Percentiles rank a stretch among this genome's conserved stretches.
These are phyloP conservation scores for Diplotaxis tenuifolia DNA, from an alignment of 345 rosid genomes.

Conservation along the genomic window DNA sequence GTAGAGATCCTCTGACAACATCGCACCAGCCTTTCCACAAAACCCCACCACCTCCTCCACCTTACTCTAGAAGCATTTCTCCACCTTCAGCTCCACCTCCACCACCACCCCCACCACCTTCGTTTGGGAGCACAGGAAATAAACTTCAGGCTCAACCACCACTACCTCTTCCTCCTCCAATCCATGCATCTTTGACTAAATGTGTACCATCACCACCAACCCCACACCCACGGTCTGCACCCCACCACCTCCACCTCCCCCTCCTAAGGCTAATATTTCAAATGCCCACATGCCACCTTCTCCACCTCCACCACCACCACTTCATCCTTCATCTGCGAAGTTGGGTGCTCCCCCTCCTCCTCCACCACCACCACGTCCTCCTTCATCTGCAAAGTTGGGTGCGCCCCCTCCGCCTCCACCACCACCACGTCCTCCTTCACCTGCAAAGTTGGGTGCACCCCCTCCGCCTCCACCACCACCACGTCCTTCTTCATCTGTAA, in stretches of 20 bases:
- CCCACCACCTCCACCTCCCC: constrained; percentile 32
- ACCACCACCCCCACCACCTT: constrained; percentile 36
- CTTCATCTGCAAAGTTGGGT: constrained; percentile 21
- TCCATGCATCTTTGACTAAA: neutral
- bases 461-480: constrained; percentile 25
- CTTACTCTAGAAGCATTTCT: constrained; percentile 29
- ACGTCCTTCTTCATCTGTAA: constrained; percentile 27
- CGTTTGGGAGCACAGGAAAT: constrained; percentile 11
- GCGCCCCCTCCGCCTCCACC: constrained; percentile 30
- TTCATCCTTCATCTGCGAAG: constrained; percentile 25
- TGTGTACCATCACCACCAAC: constrained; percentile 40
- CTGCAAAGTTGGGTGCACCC: constrained; percentile 28
- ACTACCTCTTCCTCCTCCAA: constrained; percentile 20
- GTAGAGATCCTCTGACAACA: constrained; percentile 20
- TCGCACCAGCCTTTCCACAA: constrained; percentile 37
- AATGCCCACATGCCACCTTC: constrained; percentile 32
- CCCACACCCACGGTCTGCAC: constrained; percentile 40
- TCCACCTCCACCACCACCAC: constrained; percentile 31
- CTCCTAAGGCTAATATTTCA: constrained; percentile 29
- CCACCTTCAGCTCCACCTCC: constrained; percentile 37
- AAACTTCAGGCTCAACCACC: constrained; percentile 14
- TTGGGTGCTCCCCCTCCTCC: constrained; percentile 29
- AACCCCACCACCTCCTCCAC: constrained; percentile 28
- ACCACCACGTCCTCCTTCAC: constrained; percentile 25
- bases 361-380: constrained; percentile 18